These are phyloP conservation scores for Cyclotella atomus DNA, from an alignment of 108 stramenopile genomes.

Conservation along the genomic window DNA sequence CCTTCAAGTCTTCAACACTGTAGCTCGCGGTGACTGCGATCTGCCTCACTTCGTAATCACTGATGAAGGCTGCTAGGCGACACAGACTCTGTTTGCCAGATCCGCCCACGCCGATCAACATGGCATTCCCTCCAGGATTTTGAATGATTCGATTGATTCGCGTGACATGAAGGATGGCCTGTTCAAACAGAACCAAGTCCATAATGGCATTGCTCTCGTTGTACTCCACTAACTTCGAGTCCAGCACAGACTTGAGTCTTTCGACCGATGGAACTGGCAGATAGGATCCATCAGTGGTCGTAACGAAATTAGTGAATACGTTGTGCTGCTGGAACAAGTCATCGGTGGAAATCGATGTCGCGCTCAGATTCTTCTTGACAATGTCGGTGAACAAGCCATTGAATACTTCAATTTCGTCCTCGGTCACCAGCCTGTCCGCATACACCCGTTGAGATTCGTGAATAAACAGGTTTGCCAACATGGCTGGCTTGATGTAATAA, in stretches of 20 bases:
- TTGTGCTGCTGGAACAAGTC: constrained; percentile 43
- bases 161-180: constrained; percentile 86
- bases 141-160: constrained; percentile 87
- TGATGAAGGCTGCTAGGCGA: constrained; percentile 86
- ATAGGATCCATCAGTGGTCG: constrained; percentile 61
- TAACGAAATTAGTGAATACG: constrained; percentile 83
- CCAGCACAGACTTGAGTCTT: constrained; percentile 60
- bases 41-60: constrained; percentile 82
- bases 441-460: constrained; percentile 89
- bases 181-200: constrained; percentile 90
- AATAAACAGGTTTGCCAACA: constrained; percentile 70
- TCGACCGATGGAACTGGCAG: constrained; percentile 58
- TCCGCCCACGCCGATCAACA: constrained; percentile 93
- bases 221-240: constrained; percentile 80
- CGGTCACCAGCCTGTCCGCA: constrained; percentile 76
- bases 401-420: constrained; percentile 61
- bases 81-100: constrained; percentile 87
- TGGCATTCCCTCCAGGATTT: constrained; percentile 87
- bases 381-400: constrained; percentile 54
- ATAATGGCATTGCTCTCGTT: constrained; percentile 90
- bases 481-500: constrained; percentile 61
- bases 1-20: constrained; percentile 80
- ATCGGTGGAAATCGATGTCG: constrained; percentile 28
- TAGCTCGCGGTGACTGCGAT: constrained; percentile 77
- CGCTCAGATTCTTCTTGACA: constrained; percentile 46